These are phyloP conservation scores for Lasiosphaeriaceae sp. DNA, from an alignment of 495 filamentous ascomycete species.

Conservation along the genomic window DNA sequence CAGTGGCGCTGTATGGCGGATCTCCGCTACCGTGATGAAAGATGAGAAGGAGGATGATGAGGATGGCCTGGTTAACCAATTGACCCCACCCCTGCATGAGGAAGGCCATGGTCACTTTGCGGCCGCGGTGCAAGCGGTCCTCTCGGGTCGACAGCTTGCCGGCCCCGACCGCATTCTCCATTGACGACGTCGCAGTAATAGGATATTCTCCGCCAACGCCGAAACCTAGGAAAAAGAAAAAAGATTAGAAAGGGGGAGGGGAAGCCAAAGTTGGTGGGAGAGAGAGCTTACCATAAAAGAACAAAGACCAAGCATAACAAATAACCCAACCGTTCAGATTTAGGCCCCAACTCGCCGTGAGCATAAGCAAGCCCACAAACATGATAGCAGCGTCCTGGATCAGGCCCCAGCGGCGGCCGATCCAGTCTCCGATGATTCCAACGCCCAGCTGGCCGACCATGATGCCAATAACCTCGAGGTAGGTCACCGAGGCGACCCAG, in stretches of 20 bases:
- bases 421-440: conserved; percentile 60
- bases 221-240: conserved; percentile 40
- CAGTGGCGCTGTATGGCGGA: conserved; percentile 65
- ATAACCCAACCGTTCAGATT: conserved; percentile 86
- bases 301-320: conserved; percentile 85
- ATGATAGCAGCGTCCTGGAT: conserved; percentile 93
- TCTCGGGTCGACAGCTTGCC: conserved; percentile 83
- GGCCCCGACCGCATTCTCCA: conserved; percentile 83
- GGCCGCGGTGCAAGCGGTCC: conserved; percentile 87
- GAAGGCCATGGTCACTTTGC: conserved; percentile 89
- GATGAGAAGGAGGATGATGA: conserved; percentile 76
- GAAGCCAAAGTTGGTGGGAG: neutral
- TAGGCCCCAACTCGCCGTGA: conserved; percentile 79
- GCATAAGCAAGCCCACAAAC: conserved; percentile 82
- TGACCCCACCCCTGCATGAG: conserved; percentile 98
- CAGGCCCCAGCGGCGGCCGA: conserved; percentile 85
- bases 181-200: conserved; percentile 91
- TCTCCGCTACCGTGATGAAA: conserved; percentile 72
- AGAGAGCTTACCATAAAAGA: conserved; percentile 65
- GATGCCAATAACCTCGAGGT: conserved; percentile 84
- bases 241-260: neutral
- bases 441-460: conserved; percentile 81
- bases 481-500: conserved; percentile 75
- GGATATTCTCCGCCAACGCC: conserved; percentile 94
- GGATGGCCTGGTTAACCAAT: conserved; percentile 79